Evolutionary conservation across 805 yeast species (phyloP).

Genomic region (Ogataea wickerhamii): DNA sequence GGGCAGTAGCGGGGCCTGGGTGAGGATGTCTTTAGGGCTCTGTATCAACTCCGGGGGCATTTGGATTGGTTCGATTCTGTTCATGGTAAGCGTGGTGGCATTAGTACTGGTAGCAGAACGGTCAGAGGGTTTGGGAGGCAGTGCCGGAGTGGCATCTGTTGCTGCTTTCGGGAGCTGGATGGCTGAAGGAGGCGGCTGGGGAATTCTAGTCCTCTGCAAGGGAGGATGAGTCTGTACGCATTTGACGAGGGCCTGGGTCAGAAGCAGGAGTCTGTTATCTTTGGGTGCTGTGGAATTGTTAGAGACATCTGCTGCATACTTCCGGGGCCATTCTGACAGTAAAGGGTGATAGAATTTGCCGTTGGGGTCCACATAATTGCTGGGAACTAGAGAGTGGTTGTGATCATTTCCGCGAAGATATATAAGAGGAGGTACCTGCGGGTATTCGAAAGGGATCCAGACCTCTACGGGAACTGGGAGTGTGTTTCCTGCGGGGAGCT

Average conservation of each 20-base stretch:
- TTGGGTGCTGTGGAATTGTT: slow-evolving; percentile 25
- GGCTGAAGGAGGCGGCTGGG: slow-evolving; percentile 2
- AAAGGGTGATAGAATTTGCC: slow-evolving; percentile 73
- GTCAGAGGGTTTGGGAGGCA: slow-evolving; percentile 12
- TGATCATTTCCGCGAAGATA: slow-evolving; percentile 51
- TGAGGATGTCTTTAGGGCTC: background rate
- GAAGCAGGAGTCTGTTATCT: slow-evolving; percentile 26
- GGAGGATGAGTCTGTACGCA: slow-evolving; percentile 18
- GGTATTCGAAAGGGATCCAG: slow-evolving; percentile 77
- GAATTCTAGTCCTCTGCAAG: slow-evolving; percentile 1
- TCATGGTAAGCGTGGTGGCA: slow-evolving; percentile 4
- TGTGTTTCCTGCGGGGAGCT: slow-evolving; percentile 36
- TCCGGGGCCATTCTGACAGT: slow-evolving; percentile 51
- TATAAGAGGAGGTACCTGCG: slow-evolving; percentile 62
- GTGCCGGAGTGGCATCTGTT: background rate
- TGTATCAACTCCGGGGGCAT: slow-evolving; percentile 8
- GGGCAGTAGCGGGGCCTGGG: slow-evolving; percentile 27
- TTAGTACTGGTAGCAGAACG: background rate
- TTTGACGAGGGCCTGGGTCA: slow-evolving; percentile 21
- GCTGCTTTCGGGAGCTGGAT: slow-evolving; percentile 5
- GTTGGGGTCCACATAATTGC: slow-evolving; percentile 62
- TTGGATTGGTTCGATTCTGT: slow-evolving; percentile 6
- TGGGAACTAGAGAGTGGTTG: slow-evolving; percentile 44
- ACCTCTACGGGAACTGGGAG: slow-evolving; percentile 57
- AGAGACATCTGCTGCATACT: slow-evolving; percentile 16